A percentile compares a stretch with the other conserved stretches of the same genome.
phyloP scores from a whole-genome alignment of 768 basidiomycete species.

The Suillus discolor region DNA sequence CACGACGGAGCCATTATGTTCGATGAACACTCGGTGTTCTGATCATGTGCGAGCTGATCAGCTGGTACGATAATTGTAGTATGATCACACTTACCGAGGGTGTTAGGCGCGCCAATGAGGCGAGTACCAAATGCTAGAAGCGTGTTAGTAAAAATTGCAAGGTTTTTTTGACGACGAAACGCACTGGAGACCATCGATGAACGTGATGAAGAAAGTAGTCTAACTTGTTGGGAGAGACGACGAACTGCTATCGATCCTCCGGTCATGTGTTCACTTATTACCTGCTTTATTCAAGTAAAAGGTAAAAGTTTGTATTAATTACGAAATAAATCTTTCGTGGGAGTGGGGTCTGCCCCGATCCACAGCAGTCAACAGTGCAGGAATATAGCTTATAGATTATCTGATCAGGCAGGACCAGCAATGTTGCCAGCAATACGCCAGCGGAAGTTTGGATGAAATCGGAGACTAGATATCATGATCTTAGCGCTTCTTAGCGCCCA shows the following conservation, averaged over 20 bases:
- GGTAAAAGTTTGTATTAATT: constrained; percentile 1
- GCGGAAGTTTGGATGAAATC: neutral
- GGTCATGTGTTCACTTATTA: constrained; percentile 25
- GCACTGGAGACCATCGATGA: constrained; percentile 44
- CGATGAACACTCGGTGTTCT: constrained; percentile 97
- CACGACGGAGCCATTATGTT: constrained; percentile 82
- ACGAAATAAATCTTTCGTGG: neutral
- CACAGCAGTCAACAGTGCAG: too few species aligned
- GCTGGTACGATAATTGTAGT: constrained; percentile 11
- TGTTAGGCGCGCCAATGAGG: constrained; percentile 87
- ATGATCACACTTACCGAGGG: constrained; percentile 67
- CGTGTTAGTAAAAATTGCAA: constrained; percentile 10
- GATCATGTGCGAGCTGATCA: constrained; percentile 30
- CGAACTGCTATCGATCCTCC: constrained; percentile 21
- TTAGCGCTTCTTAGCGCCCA: neutral
- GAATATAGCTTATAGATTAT: too few species aligned
- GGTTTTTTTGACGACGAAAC: constrained; percentile 15
- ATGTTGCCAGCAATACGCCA: neutral
- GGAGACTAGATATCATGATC: neutral
- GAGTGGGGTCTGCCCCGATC: neutral
- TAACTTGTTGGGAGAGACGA: constrained; percentile 67
- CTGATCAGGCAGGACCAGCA: neutral
- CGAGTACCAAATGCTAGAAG: constrained; percentile 68
- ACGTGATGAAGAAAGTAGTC: constrained; percentile 46
- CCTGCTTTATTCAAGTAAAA: neutral